Percentiles rank a stretch among this genome's conserved stretches.
Conservation (phyloP, 2,329 filamentous ascomycete genomes). For the Penicillium sp. region DNA sequence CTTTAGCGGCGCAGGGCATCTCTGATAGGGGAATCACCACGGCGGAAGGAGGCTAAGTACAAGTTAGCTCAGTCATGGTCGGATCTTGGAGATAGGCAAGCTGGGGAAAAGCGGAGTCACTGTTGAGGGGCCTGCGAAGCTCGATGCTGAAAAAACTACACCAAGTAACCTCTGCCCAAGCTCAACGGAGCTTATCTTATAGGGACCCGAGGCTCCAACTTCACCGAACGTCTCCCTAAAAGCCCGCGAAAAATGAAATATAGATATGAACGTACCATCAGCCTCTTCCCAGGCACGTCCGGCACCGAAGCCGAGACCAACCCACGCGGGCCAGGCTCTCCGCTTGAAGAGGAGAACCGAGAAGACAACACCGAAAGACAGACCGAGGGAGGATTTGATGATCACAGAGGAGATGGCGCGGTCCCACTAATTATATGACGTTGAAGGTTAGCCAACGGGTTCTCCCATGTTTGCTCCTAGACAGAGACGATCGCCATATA, state of each 20-base stretch:
- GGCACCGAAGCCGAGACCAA: slow-evolving; percentile 88
- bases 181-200: background rate
- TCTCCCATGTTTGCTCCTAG: background rate
- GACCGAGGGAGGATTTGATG: slow-evolving; percentile 90
- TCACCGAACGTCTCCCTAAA: background rate
- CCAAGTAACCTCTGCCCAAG: background rate
- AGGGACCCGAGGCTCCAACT: background rate
- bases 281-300: slow-evolving; percentile 97
- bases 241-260: background rate
- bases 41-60: slow-evolving; percentile 36
- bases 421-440: slow-evolving; percentile 64
- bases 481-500: background rate
- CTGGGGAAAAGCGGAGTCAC: slow-evolving; percentile 5
- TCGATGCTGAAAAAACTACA: background rate
- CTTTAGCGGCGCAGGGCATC: slow-evolving; percentile 33
- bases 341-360: slow-evolving; percentile 97
- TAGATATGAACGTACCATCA: slow-evolving; percentile 55
- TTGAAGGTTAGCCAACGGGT: slow-evolving; percentile 14
- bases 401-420: slow-evolving; percentile 94
- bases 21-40: slow-evolving; percentile 35
- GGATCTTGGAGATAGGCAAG: background rate
- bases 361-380: slow-evolving; percentile 96
- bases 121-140: background rate
- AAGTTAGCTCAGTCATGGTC: slow-evolving; percentile 10
- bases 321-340: slow-evolving; percentile 92